Conservation (phyloP, 371 early-diverging fungal species). For the Basidiobolus meristosporus region DNA sequence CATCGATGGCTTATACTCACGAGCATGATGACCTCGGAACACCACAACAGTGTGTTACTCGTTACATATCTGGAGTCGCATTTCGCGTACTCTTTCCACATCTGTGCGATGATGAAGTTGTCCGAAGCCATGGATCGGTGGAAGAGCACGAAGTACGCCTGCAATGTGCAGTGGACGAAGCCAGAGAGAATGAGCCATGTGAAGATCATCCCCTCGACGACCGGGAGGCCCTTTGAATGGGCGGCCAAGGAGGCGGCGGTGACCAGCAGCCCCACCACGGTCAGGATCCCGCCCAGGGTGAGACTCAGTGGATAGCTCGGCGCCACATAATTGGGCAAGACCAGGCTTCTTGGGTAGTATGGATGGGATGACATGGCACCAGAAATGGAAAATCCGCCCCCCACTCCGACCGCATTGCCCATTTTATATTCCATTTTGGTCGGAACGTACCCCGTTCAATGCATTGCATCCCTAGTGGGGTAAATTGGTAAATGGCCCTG, state of each 20-base stretch:
- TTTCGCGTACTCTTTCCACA: constrained; percentile 84
- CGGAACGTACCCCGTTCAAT: too few relatives aligned
- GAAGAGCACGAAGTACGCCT: constrained; percentile 63
- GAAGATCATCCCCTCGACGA: constrained; percentile 18
- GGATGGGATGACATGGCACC: constrained; percentile 19
- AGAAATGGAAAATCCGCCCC: too few relatives aligned
- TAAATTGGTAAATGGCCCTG: too few relatives aligned
- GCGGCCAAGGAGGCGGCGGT: constrained; percentile 8
- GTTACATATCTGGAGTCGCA: constrained; percentile 74
- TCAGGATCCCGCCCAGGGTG: constrained; percentile 14
- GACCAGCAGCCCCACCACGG: constrained; percentile 9
- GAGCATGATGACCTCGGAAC: constrained; percentile 75
- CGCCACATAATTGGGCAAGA: constrained; percentile 24
- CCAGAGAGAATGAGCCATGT: constrained; percentile 70
- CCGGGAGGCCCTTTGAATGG: constrained; percentile 4
- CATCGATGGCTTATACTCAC: constrained; percentile 19
- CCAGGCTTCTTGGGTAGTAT: constrained; percentile 24
- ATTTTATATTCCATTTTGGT: too few relatives aligned
- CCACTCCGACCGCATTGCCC: too few relatives aligned
- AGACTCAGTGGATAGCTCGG: constrained; percentile 14
- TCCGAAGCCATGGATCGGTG: constrained; percentile 37
- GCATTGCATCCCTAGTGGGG: too few relatives aligned
- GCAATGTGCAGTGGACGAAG: constrained; percentile 62
- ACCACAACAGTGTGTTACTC: constrained; percentile 49
- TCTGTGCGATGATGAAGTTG: constrained; percentile 35